These are phyloP conservation scores for Alternaria ethzedia DNA, from an alignment of 2,329 filamentous ascomycete species.

Conservation along the genomic window DNA sequence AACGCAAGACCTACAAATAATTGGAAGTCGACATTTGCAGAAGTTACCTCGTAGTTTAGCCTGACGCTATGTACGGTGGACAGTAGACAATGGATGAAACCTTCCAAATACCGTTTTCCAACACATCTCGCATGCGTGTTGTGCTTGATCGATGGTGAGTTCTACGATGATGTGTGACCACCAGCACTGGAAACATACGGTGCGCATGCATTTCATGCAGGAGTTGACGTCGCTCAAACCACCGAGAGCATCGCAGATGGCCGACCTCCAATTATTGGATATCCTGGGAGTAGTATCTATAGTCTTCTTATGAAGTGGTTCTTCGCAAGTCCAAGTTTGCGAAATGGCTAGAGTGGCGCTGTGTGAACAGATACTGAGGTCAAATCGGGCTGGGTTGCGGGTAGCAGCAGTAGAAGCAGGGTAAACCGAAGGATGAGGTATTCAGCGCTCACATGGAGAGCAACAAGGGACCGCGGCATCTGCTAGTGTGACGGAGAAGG, in stretches of 20 bases:
- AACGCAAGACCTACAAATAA: not conserved
- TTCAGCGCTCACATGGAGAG: not conserved
- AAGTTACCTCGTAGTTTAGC: not conserved
- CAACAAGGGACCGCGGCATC: not conserved
- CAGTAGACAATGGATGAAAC: not conserved
- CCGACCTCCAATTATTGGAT: not conserved
- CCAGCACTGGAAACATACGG: not conserved
- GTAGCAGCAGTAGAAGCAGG: not conserved
- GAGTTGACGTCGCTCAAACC: not conserved
- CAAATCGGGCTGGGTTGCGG: not conserved
- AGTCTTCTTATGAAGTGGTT: not conserved
- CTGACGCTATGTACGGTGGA: not conserved
- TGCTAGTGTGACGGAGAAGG: not conserved
- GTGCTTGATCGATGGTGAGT: not conserved
- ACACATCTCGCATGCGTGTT: not conserved
- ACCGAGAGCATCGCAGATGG: not conserved
- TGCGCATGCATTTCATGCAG: not conserved
- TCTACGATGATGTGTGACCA: not conserved
- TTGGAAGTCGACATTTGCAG: not conserved
- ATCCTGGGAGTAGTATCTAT: not conserved
- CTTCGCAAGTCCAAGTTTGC: not conserved
- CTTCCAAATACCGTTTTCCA: not conserved
- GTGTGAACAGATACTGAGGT: not conserved
- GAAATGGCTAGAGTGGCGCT: not conserved
- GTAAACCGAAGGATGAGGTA: fast-evolving